These are phyloP conservation scores for Hypoxylon fuscum DNA, from an alignment of 495 filamentous ascomycete genomes.

Conservation along the genomic window DNA sequence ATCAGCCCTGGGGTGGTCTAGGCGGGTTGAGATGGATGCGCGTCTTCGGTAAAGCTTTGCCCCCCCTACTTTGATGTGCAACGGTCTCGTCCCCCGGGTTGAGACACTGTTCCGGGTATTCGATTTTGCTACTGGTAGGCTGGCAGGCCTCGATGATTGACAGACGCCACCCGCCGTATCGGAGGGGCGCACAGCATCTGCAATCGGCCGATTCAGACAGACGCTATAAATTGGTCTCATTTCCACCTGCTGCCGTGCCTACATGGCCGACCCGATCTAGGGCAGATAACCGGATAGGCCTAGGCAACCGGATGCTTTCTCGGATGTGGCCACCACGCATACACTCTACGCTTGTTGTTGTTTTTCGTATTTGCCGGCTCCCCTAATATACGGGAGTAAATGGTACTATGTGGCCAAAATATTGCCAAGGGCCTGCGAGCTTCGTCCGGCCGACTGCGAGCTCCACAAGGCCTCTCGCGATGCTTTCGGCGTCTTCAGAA, in stretches of 20 bases:
- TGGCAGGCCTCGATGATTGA: constrained; percentile 25
- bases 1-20: constrained; percentile 39
- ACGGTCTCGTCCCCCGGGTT: constrained; percentile 25
- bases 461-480: constrained; percentile 24
- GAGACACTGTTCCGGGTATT: constrained; percentile 27
- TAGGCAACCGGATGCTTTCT: constrained; percentile 34
- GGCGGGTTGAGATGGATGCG: too few species aligned
- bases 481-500: constrained; percentile 28
- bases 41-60: too few species aligned
- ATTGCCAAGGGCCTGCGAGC: constrained; percentile 24
- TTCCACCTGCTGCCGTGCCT: constrained; percentile 30
- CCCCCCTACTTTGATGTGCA: constrained; percentile 12
- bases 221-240: constrained; percentile 34
- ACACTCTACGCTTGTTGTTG: neutral
- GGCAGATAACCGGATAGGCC: constrained; percentile 32
- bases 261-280: constrained; percentile 32
- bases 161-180: constrained; percentile 37
- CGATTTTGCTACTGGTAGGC: constrained; percentile 13
- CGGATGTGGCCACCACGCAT: constrained; percentile 29
- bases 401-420: constrained; percentile 28
- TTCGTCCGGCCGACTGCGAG: constrained; percentile 21
- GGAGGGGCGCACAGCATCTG: constrained; percentile 39
- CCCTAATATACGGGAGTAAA: constrained; percentile 33
- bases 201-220: constrained; percentile 42
- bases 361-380: constrained; percentile 38